Base-by-base conservation (phyloP, 805 yeast species). In the Candida nemodendra region DNA sequence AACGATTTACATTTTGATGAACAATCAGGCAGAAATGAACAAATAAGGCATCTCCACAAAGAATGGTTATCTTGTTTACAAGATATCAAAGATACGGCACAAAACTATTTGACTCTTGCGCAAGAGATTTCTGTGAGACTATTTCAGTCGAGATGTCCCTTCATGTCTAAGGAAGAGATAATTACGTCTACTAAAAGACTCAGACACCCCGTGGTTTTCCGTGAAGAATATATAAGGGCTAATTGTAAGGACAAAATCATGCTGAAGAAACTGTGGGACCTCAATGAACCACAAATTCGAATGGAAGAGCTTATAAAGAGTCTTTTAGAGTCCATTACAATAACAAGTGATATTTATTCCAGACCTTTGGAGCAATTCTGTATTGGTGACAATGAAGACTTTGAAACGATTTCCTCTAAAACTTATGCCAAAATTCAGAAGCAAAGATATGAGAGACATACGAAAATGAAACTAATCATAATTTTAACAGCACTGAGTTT, bases 41-140 rank as follows among this genome's bases (percentile, higher is more conserved):
- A n/a, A n/a, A n/a, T n/a, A n/a, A n/a, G n/a, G n/a, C n/a, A n/a
- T n/a, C n/a, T n/a, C n/a, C n/a, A n/a, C n/a, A n/a, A n/a, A 13
- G 38, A 34, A 13, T 31, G 22, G 5, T 16, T 27, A 21, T 26
- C 27, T 9, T 22, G 27, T 15, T 21, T 34, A 24, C 17, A 27
- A n/a, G 38, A 34, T 11, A 14, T 34, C 11, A 18, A 13, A 12
- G 32, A 27, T n/a, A n/a, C n/a, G n/a, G n/a, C n/a, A n/a, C n/a
- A 12, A 29, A 27, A 13, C 13, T 34, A 27, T 15, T 21, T 13
- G 26, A 19, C 2, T 27, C 5, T 16, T n/a, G n/a, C n/a, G n/a
- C n/a, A n/a, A n/a, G n/a, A n/a, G n/a, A n/a, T n/a, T n/a, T n/a
- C n/a, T n/a, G 38, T 34, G 6, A 26, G 28, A 8, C 15, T 16